Conservation (phyloP, 495 filamentous ascomycete species). For the Lineolata rhizophorae region DNA sequence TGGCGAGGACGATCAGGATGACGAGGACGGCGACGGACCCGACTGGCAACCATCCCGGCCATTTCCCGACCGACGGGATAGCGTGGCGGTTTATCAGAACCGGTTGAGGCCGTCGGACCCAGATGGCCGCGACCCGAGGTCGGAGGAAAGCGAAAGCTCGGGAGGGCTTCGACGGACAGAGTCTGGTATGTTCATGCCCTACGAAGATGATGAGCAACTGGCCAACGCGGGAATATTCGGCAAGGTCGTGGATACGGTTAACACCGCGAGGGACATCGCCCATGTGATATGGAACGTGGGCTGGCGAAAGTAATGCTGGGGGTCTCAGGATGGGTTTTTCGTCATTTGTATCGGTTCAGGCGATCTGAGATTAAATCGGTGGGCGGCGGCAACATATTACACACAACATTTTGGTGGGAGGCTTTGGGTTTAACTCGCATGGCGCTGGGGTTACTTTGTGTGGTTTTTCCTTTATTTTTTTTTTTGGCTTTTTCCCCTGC, state of each 20-base stretch:
- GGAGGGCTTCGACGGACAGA: slow-evolving; percentile 40
- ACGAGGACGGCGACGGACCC: slow-evolving; percentile 38
- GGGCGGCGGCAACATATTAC: too few relatives aligned
- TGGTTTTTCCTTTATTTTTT: too few relatives aligned
- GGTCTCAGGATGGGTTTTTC: slow-evolving; percentile 2
- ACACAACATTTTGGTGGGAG: too few relatives aligned
- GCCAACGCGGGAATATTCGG: slow-evolving; percentile 39
- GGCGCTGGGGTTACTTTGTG: too few relatives aligned
- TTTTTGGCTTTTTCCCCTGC: too few relatives aligned
- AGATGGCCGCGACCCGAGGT: background rate
- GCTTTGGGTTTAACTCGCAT: too few relatives aligned
- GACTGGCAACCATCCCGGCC: slow-evolving; percentile 24
- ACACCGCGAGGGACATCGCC: slow-evolving; percentile 87
- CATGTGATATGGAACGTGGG: slow-evolving; percentile 98
- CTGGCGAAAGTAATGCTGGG: slow-evolving; percentile 35
- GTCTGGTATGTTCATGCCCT: slow-evolving; percentile 74
- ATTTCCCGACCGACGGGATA: slow-evolving; percentile 18
- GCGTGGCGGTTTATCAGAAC: slow-evolving; percentile 13
- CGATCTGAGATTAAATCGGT: too few relatives aligned
- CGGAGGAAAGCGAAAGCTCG: background rate
- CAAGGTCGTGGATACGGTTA: slow-evolving; percentile 77
- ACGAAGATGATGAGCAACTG: slow-evolving; percentile 44
- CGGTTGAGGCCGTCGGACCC: slow-evolving; percentile 6
- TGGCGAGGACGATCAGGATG: slow-evolving; percentile 29
- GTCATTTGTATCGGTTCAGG: too few relatives aligned